A percentile compares a stretch with the other conserved stretches of the same genome.
Conservation (phyloP, 2,329 filamentous ascomycete species). For the Biscogniauxia marginata region DNA sequence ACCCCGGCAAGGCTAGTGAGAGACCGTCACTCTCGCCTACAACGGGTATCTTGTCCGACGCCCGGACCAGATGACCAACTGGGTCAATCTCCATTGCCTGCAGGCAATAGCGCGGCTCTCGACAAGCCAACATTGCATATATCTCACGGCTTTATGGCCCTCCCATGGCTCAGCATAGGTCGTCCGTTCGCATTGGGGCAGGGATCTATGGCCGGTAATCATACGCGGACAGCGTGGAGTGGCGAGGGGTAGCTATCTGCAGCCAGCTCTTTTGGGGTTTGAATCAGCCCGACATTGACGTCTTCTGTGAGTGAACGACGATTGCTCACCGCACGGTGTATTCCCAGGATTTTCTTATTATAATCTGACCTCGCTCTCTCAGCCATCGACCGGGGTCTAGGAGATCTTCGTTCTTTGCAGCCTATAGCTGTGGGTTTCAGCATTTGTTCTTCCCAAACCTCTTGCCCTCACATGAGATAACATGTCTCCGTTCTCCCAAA, state of each 20-base stretch:
- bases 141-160: conserved; percentile 22
- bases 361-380: conserved; percentile 20
- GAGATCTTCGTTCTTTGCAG: conserved; percentile 24
- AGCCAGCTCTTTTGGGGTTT: conserved; percentile 21
- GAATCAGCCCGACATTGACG: conserved; percentile 24
- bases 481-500: conserved; percentile 20
- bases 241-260: conserved; percentile 26
- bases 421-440: conserved; percentile 21
- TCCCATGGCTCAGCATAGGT: conserved; percentile 12
- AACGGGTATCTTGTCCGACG: conserved; percentile 23
- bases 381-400: conserved; percentile 16
- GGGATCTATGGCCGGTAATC: conserved; percentile 22
- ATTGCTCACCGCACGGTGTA: conserved; percentile 14
- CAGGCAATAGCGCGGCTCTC: conserved; percentile 24
- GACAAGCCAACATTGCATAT: conserved; percentile 20
- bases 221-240: conserved; percentile 25
- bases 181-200: conserved; percentile 22
- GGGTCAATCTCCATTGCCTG: conserved; percentile 17
- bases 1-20: neutral
- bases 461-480: conserved; percentile 19
- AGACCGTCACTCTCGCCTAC: conserved; percentile 16
- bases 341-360: conserved; percentile 19
- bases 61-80: conserved; percentile 20
- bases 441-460: conserved; percentile 22
- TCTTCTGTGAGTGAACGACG: conserved; percentile 20